Percentiles rank a stretch among this genome's conserved stretches.
Conservation (phyloP, 1,139 yeast genomes). For the Kodamaea suecica region DNA sequence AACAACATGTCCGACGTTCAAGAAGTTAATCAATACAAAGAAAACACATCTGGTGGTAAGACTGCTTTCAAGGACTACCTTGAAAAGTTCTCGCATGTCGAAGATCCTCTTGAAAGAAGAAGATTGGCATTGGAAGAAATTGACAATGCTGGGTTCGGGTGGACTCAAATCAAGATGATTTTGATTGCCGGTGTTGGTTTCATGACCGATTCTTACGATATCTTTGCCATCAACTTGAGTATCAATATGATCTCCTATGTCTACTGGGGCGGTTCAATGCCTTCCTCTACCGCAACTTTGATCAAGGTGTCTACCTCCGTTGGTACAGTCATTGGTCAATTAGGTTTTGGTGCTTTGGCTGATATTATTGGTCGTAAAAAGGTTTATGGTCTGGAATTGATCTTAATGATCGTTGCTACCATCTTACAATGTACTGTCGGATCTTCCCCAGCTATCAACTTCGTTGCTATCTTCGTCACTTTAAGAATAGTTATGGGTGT, state of each 20-base stretch:
- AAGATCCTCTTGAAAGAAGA: conserved; percentile 87
- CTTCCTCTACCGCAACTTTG: conserved; percentile 66
- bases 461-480: conserved; percentile 66
- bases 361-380: conserved; percentile 84
- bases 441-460: conserved; percentile 61
- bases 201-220: conserved; percentile 89
- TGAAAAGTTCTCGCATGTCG: conserved; percentile 79
- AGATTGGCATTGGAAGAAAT: conserved; percentile 85
- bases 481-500: conserved; percentile 84
- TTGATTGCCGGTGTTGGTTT: conserved; percentile 93
- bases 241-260: conserved; percentile 71
- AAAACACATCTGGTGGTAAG: conserved; percentile 61
- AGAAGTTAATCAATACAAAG: conserved; percentile 19
- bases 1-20: conserved; percentile 24
- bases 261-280: conserved; percentile 65
- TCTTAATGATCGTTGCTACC: conserved; percentile 71
- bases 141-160: conserved; percentile 79
- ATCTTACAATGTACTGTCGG: conserved; percentile 72
- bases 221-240: conserved; percentile 83
- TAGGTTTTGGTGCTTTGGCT: conserved; percentile 79
- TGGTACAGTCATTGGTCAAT: conserved; percentile 91
- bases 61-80: conserved; percentile 86
- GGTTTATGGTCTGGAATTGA: conserved; percentile 81
- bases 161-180: conserved; percentile 87
- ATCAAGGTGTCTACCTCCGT: conserved; percentile 85